phyloP scores from a whole-genome alignment of 1,284 basidiomycete genomes.

The Earliella scabrosa region DNA sequence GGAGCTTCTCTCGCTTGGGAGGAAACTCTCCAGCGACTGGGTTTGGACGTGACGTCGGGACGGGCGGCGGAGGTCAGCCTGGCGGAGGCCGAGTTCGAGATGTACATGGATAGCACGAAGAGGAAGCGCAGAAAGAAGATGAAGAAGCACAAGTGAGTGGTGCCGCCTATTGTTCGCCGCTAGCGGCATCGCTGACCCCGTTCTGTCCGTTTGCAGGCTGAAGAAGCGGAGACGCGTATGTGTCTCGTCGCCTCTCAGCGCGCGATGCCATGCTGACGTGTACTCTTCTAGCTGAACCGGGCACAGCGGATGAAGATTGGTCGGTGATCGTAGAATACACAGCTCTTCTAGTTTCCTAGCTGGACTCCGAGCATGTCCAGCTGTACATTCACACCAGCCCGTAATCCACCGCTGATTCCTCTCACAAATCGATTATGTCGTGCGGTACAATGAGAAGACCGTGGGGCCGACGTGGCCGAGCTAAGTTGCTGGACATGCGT shows the following conservation, averaged over 20 bases:
- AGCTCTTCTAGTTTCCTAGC: constrained; percentile 4
- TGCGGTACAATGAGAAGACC: not conserved
- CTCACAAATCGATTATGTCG: constrained; percentile 13
- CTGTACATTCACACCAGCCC: constrained; percentile 16
- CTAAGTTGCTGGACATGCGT: too few species aligned
- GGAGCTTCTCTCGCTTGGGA: constrained; percentile 70
- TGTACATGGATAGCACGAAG: constrained; percentile 78
- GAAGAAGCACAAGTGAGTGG: constrained; percentile 86
- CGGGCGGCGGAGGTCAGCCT: constrained; percentile 52
- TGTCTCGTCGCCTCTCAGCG: not conserved
- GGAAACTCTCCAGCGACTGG: constrained; percentile 60
- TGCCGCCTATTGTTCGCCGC: constrained; percentile 7
- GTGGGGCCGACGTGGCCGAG: not conserved
- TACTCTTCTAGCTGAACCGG: constrained; percentile 20
- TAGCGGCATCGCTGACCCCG: not conserved
- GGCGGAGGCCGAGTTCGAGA: constrained; percentile 60
- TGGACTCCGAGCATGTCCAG: constrained; percentile 16
- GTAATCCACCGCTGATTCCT: constrained; percentile 22
- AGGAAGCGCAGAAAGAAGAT: constrained; percentile 87
- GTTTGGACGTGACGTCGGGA: constrained; percentile 53
- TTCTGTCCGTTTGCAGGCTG: constrained; percentile 42
- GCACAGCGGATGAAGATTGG: constrained; percentile 34
- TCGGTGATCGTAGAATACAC: constrained; percentile 25
- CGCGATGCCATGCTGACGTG: constrained; percentile 4
- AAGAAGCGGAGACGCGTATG: constrained; percentile 65